A percentile compares a stretch with the other conserved stretches of the same genome.
Conservation (phyloP, 2,329 filamentous ascomycete genomes). For the Orbilia brochopaga region DNA sequence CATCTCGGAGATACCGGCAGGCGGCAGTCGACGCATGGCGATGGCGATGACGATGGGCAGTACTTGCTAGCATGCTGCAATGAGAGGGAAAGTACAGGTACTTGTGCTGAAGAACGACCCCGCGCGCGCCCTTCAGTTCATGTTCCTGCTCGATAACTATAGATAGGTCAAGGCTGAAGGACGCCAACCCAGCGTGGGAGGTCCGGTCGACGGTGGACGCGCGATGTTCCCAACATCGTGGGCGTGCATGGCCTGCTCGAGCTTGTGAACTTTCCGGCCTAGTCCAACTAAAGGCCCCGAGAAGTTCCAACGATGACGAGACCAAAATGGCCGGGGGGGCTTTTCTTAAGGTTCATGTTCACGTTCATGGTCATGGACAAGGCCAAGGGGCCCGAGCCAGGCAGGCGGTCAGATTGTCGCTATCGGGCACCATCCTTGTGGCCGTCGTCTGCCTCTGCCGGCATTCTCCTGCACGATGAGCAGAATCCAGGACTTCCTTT, state of each 20-base stretch:
- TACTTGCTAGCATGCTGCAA: no score
- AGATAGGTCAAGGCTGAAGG: slow-evolving; percentile 10
- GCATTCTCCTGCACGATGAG: slow-evolving; percentile 10
- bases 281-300: slow-evolving; percentile 25
- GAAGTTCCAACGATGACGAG: slow-evolving; percentile 29
- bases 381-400: neutral
- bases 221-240: neutral
- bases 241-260: neutral
- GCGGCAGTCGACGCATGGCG: neutral
- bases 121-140: no score
- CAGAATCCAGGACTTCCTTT: no score
- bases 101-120: no score
- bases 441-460: slow-evolving; percentile 7
- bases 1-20: neutral
- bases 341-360: no score
- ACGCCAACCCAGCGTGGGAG: neutral
- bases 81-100: no score
- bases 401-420: slow-evolving; percentile 45
- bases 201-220: neutral
- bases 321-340: slow-evolving; percentile 5
- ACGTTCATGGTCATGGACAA: no score
- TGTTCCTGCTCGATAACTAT: slow-evolving; percentile 6
- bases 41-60: slow-evolving; percentile 1
- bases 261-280: slow-evolving; percentile 11
- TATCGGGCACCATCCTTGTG: slow-evolving; percentile 48